These are phyloP conservation scores for Cudoniella acicularis DNA, from an alignment of 495 filamentous ascomycete genomes.

Conservation along the genomic window DNA sequence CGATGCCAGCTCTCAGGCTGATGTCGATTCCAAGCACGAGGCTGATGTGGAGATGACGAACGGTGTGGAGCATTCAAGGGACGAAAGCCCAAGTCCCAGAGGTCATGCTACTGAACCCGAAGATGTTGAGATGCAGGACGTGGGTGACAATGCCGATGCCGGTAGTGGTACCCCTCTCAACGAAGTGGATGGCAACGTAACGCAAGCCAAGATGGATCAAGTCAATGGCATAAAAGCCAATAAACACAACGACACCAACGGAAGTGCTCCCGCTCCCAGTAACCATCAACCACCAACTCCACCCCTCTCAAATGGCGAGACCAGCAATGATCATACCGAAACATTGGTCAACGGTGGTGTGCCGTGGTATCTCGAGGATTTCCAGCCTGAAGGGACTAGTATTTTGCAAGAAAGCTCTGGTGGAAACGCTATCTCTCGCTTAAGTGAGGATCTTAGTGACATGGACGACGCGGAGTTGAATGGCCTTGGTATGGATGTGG, in stretches of 20 bases:
- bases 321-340: conserved; percentile 29
- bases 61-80: neutral
- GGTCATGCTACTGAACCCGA: neutral
- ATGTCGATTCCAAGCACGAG: conserved; percentile 10
- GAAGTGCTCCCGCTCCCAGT: conserved; percentile 31
- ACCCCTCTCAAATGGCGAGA: conserved; percentile 35
- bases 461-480: conserved; percentile 83
- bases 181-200: conserved; percentile 17
- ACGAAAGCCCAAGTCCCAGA: neutral
- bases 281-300: conserved; percentile 34
- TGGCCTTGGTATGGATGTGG: conserved; percentile 47
- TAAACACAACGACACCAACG: conserved; percentile 47
- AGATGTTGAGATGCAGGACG: conserved; percentile 27
- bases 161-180: conserved; percentile 14
- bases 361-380: conserved; percentile 83
- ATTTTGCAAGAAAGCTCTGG: conserved; percentile 55
- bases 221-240: conserved; percentile 28
- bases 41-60: conserved; percentile 14
- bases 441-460: conserved; percentile 85
- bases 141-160: conserved; percentile 27
- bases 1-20: conserved; percentile 18
- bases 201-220: conserved; percentile 16
- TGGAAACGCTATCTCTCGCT: conserved; percentile 66
- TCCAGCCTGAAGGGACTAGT: conserved; percentile 74
- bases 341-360: conserved; percentile 69